Evolutionary conservation across 1,284 basidiomycete species (phyloP), one percentile per base, ranked within the genome.

Genomic region (Entoloma clypeatum): DNA sequence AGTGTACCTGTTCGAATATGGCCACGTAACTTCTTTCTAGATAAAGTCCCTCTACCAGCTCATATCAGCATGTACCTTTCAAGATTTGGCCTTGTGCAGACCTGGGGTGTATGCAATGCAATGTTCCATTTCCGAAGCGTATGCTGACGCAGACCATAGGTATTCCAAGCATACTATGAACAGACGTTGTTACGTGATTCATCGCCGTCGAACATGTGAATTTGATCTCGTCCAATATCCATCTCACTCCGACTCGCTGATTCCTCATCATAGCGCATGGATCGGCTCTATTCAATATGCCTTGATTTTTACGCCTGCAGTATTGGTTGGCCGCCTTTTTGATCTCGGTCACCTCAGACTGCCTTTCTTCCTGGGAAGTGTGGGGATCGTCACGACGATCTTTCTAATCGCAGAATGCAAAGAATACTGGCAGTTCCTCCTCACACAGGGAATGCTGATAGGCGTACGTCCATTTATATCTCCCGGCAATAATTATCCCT

Each of bases 231-330:
- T n/a, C n/a, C n/a, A n/a, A n/a, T n/a, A n/a, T n/a, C n/a, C n/a
- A n/a, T n/a, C n/a, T n/a, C n/a, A n/a, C n/a, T n/a, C n/a, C n/a
- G n/a, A n/a, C n/a, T n/a, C n/a, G n/a, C n/a, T n/a, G n/a, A n/a
- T n/a, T n/a, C n/a, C n/a, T n/a, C n/a, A n/a, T n/a, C n/a, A 13
- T 36, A 77, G 74, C 26, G 68, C 76, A 10, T 81, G 78, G 79
- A 79, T 81, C 32, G 79, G 78, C 5, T 77, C 77, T 0, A 56
- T 77, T 36, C 41, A 60, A 49, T 57, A 56, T 29, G 42, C 53
- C 9, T 28, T 58, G 36, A 58, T 68, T 53, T 60, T 67, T 60
- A 18, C 62, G 60, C 49, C 68, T 54, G 46, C 63, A 60, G 40
- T 58, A 56, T 10, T 62, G 50, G 41, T 52, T 55, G 74, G 75